A percentile compares a stretch with the other conserved stretches of the same genome.
phyloP scores from a whole-genome alignment of 176 grass and related monocot genomes.

The Carex myosuroides region DNA sequence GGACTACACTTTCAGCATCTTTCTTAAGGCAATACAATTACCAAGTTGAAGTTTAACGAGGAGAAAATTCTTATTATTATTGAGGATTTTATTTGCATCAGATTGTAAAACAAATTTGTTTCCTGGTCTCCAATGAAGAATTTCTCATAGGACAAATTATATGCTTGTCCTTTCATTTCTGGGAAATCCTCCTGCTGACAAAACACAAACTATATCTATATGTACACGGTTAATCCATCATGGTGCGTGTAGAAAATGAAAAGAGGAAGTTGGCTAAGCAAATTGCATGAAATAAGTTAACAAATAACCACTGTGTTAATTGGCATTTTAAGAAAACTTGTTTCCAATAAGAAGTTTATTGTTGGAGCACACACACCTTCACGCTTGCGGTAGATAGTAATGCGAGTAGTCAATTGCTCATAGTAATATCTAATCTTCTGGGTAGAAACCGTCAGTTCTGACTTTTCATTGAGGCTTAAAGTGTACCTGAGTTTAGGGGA shows the following conservation, averaged over 20 bases:
- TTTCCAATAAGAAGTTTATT: background rate
- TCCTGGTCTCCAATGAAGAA: background rate
- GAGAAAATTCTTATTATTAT: background rate
- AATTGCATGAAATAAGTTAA: background rate
- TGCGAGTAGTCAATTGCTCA: background rate
- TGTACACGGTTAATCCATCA: background rate
- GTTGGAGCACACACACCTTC: background rate
- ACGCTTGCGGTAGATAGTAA: background rate
- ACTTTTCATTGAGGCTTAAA: constrained; percentile 11
- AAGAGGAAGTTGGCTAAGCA: background rate
- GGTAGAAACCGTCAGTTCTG: background rate
- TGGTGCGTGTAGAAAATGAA: background rate
- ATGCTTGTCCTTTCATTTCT: too few species aligned
- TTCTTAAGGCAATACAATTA: background rate
- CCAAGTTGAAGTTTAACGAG: background rate
- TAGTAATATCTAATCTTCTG: constrained; percentile 7
- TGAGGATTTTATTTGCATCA: background rate
- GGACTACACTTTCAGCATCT: background rate
- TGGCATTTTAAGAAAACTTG: background rate
- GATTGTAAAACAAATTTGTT: background rate
- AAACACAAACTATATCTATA: background rate
- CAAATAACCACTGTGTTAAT: background rate
- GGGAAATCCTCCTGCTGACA: background rate
- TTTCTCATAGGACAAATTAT: too few species aligned
- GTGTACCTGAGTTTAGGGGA: background rate